These are phyloP conservation scores for Hyphopichia khmerensis DNA, from an alignment of 1,139 yeast species.

Conservation along the genomic window DNA sequence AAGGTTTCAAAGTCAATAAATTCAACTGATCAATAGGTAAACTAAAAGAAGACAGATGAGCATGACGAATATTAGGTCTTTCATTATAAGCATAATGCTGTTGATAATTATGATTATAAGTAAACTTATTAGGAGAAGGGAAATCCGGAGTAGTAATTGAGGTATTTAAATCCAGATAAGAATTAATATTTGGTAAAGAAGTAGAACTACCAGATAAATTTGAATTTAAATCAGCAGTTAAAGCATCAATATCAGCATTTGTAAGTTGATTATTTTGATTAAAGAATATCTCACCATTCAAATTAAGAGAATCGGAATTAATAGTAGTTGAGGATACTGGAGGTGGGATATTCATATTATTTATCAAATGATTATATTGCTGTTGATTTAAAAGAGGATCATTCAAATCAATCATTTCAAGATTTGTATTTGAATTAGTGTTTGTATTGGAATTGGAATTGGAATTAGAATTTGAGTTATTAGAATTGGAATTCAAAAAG, in stretches of 20 bases:
- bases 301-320: slow-evolving; percentile 15
- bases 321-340: slow-evolving; percentile 2
- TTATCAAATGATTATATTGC: not conserved
- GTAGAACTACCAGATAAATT: not conserved
- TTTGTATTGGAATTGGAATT: slow-evolving; percentile 1
- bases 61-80: not conserved
- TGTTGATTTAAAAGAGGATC: too few relatives aligned
- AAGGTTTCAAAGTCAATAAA: slow-evolving; percentile 19
- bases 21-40: slow-evolving; percentile 33
- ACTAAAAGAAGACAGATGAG: slow-evolving; percentile 8
- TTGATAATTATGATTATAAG: too few relatives aligned
- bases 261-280: slow-evolving; percentile 7
- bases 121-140: slow-evolving; percentile 4
- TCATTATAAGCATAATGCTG: slow-evolving; percentile 4
- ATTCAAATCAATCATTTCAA: too few relatives aligned
- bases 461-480: slow-evolving; percentile 3
- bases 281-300: slow-evolving; percentile 23
- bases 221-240: slow-evolving; percentile 63
- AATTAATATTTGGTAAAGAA: not conserved
- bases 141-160: slow-evolving; percentile 6
- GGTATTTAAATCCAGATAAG: slow-evolving; percentile 3
- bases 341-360: slow-evolving; percentile 1
- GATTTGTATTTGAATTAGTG: not conserved
- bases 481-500: not conserved
- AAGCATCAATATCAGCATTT: slow-evolving; percentile 67